phyloP scores from a whole-genome alignment of 148 eudicot species.

The Heliamphora exappendiculata region DNA sequence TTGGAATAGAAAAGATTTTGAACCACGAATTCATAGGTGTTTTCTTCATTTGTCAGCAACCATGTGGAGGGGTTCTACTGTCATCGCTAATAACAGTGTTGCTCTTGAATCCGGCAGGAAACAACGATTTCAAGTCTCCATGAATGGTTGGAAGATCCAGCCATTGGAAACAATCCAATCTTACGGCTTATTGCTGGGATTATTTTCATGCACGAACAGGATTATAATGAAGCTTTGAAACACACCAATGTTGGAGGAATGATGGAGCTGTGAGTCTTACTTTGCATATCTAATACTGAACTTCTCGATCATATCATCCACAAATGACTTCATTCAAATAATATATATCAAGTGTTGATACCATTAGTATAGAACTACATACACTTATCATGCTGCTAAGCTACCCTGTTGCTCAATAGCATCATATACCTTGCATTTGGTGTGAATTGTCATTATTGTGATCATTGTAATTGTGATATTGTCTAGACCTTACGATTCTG shows the following conservation, averaged over 20 bases:
- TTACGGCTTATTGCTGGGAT: constrained; percentile 79
- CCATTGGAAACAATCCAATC: constrained; percentile 64
- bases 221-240: constrained; percentile 82
- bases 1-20: neutral
- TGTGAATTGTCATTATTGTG: too few relatives aligned
- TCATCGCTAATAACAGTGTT: neutral
- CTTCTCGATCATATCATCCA: too few relatives aligned
- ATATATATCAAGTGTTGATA: too few relatives aligned
- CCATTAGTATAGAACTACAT: too few relatives aligned
- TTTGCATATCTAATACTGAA: too few relatives aligned
- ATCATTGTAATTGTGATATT: too few relatives aligned
- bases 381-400: too few relatives aligned
- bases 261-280: constrained; percentile 76
- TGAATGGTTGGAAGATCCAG: constrained; percentile 84
- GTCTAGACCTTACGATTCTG: too few relatives aligned
- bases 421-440: too few relatives aligned
- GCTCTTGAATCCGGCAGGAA: constrained; percentile 44
- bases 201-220: constrained; percentile 75
- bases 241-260: constrained; percentile 83
- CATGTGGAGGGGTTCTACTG: neutral
- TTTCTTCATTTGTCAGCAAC: neutral
- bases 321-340: too few relatives aligned
- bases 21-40: neutral
- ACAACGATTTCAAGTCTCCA: constrained; percentile 52
- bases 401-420: too few relatives aligned